Conservation (phyloP, 148 eudicot species). For the Arbutus unedo region DNA sequence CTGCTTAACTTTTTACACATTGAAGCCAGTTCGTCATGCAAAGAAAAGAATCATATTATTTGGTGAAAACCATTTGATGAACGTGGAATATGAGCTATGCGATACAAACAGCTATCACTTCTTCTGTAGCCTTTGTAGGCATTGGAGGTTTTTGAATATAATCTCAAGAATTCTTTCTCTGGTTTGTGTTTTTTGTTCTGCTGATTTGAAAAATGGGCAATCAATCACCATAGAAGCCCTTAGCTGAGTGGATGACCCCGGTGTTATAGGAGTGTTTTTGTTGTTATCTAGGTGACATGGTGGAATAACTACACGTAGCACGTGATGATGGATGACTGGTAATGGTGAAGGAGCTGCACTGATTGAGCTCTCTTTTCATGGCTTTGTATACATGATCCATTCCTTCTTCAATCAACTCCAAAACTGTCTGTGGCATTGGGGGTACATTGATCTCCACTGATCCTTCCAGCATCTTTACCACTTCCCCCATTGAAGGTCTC, state of each 20-base stretch:
- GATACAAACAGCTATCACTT: neutral
- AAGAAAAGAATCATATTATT: neutral
- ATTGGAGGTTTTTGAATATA: neutral
- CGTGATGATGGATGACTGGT: constrained; percentile 59
- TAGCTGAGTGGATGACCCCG: neutral
- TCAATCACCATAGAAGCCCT: neutral
- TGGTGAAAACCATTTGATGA: neutral
- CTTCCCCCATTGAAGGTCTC: constrained; percentile 96
- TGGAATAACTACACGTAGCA: constrained; percentile 89
- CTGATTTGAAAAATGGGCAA: neutral
- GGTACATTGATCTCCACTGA: constrained; percentile 64
- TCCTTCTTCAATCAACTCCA: constrained; percentile 91
- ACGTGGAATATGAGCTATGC: neutral
- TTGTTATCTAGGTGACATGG: constrained; percentile 58
- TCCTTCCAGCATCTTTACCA: constrained; percentile 88
- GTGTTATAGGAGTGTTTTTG: neutral
- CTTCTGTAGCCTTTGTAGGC: neutral
- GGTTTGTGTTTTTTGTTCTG: neutral
- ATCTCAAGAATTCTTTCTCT: neutral
- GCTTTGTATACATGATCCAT: constrained; percentile 79
- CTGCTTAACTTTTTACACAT: neutral
- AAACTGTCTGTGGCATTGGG: constrained; percentile 82
- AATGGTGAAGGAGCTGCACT: constrained; percentile 63
- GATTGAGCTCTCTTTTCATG: constrained; percentile 77
- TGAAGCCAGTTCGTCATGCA: neutral